Conservation (phyloP, 202 grass and related monocot species). For the Brachypodium distachyon region DNA sequence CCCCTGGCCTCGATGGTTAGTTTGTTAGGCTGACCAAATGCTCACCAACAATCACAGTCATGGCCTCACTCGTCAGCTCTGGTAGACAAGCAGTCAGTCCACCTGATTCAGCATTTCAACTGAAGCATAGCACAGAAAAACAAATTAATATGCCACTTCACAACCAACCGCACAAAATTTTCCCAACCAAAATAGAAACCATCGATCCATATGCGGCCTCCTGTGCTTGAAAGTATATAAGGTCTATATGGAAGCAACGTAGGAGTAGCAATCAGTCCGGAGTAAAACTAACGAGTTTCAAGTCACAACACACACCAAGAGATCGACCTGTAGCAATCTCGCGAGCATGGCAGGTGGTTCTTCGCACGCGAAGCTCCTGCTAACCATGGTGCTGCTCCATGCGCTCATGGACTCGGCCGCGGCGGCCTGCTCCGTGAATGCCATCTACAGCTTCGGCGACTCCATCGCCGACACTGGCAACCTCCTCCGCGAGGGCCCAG, state of each 20-base stretch:
- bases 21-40: conserved; percentile 41
- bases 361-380: not conserved
- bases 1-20: conserved; percentile 12
- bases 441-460: conserved; percentile 96
- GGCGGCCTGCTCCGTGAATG: conserved; percentile 51
- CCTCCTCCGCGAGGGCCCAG: conserved; percentile 52
- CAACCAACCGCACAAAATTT: not conserved
- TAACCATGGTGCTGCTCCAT: not conserved
- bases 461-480: conserved; percentile 95
- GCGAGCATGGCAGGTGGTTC: not conserved
- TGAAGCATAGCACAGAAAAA: not conserved
- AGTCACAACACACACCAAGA: not conserved
- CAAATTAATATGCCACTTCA: not conserved
- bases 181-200: not conserved
- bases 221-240: no score
- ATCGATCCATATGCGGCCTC: not conserved
- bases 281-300: no score
- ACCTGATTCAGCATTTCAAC: conserved; percentile 12
- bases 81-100: not conserved
- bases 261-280: no score
- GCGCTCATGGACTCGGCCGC: not conserved
- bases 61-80: not conserved
- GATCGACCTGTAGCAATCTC: not conserved
- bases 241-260: no score
- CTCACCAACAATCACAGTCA: not conserved